Evolutionary conservation across 352 stramenopile genomes (phyloP).

Genomic region (Globisporangium takayamanum): DNA sequence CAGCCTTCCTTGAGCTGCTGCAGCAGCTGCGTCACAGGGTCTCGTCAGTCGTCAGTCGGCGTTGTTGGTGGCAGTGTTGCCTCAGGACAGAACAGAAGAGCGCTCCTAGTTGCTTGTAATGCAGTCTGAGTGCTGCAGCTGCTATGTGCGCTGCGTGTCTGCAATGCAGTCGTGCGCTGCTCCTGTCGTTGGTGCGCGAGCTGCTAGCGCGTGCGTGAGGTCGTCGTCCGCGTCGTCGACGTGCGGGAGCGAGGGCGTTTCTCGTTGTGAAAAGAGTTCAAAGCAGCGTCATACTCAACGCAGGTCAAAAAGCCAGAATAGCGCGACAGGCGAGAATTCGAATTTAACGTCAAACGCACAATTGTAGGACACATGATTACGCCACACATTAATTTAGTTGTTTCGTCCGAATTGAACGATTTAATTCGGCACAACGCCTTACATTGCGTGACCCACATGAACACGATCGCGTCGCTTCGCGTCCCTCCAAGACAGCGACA

Average conservation of each 20-base stretch:
- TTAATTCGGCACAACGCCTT: too few relatives aligned
- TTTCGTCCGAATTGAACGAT: too few relatives aligned
- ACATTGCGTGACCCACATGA: too few relatives aligned
- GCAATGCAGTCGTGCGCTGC: not conserved
- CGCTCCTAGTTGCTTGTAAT: not conserved
- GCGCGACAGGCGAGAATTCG: too few relatives aligned
- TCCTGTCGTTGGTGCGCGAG: too few relatives aligned
- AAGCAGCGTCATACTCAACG: not conserved
- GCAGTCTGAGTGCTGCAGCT: not conserved
- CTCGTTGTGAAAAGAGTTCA: not conserved
- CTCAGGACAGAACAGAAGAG: not conserved
- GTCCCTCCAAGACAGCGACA: not conserved
- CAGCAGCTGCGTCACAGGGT: not conserved
- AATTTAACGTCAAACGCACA: too few relatives aligned
- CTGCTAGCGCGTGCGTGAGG: too few relatives aligned
- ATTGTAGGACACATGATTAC: too few relatives aligned
- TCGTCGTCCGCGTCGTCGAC: not conserved
- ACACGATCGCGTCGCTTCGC: not conserved
- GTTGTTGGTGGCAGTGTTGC: not conserved
- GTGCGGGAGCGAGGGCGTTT: not conserved
- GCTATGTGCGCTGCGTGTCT: not conserved
- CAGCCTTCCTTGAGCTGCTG: too few relatives aligned
- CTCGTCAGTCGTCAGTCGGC: not conserved
- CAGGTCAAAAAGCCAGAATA: too few relatives aligned
- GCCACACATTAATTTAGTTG: too few relatives aligned